These are phyloP conservation scores for Silene uniflora DNA, from an alignment of 148 eudicot species.

Conservation along the genomic window DNA sequence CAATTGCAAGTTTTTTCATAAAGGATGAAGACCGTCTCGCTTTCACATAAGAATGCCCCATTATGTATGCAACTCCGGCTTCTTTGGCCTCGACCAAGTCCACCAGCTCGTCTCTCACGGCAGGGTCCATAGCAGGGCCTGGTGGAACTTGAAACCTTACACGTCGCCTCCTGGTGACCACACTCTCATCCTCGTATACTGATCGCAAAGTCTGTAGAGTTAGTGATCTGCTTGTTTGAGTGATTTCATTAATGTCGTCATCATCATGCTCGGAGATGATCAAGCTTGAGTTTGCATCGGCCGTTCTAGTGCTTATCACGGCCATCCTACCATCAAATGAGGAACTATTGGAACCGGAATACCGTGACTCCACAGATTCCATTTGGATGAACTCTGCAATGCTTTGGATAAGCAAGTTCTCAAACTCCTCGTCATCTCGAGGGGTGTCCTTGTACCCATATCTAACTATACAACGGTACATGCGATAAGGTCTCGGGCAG, in stretches of 20 bases:
- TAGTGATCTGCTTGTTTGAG: constrained; percentile 63
- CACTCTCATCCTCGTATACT: constrained; percentile 66
- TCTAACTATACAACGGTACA: constrained; percentile 89
- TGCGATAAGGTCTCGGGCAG: constrained; percentile 90
- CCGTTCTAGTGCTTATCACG: constrained; percentile 55
- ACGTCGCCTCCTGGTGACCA: constrained; percentile 47
- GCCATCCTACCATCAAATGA: constrained; percentile 94
- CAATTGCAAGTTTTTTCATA: constrained; percentile 72
- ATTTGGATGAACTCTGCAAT: constrained; percentile 92
- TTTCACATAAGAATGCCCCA: constrained; percentile 93
- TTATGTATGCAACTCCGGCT: constrained; percentile 84
- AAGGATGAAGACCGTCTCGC: constrained; percentile 67
- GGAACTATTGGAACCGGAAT: constrained; percentile 50
- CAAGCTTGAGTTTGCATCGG: constrained; percentile 43
- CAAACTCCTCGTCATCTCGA: constrained; percentile 77
- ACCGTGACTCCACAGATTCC: constrained; percentile 78
- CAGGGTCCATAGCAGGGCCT: constrained; percentile 50
- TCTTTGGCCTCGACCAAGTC: constrained; percentile 87
- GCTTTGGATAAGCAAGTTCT: constrained; percentile 68
- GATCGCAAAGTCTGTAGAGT: constrained; percentile 81
- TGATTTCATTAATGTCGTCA: constrained; percentile 27
- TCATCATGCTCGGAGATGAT: constrained; percentile 44
- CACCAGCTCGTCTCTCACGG: constrained; percentile 67
- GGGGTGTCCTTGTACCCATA: constrained; percentile 89
- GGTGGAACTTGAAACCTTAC: constrained; percentile 64